phyloP scores from a whole-genome alignment of 2,329 filamentous ascomycete genomes.

The Leptosphaerulina australis region DNA sequence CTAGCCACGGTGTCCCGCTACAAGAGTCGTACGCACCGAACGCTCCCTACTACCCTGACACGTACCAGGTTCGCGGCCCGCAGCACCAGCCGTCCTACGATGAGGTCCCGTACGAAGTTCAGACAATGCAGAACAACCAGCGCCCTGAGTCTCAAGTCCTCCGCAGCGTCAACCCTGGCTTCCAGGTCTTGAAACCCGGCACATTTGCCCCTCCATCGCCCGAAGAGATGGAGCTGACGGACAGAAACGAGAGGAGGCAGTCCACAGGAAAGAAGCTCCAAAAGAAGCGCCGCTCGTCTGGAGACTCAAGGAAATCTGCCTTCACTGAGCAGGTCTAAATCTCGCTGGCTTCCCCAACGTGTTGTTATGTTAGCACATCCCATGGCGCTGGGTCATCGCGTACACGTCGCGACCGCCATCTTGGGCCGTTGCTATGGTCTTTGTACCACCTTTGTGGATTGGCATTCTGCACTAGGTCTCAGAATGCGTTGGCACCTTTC shows the following conservation, averaged over 20 bases:
- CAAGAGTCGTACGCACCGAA: slow-evolving; percentile 47
- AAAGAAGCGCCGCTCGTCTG: slow-evolving; percentile 50
- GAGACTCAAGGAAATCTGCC: slow-evolving; percentile 40
- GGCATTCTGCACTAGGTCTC: slow-evolving; percentile 24
- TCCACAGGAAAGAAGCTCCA: slow-evolving; percentile 48
- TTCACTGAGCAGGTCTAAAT: slow-evolving; percentile 47
- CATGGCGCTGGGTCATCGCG: slow-evolving; percentile 23
- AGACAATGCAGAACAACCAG: slow-evolving; percentile 36
- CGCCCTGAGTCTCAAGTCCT: slow-evolving; percentile 43
- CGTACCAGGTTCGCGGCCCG: slow-evolving; percentile 47
- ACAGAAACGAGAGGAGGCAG: slow-evolving; percentile 39
- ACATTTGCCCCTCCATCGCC: slow-evolving; percentile 45
- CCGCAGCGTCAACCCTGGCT: slow-evolving; percentile 52
- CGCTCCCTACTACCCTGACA: slow-evolving; percentile 41
- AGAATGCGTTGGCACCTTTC: slow-evolving; percentile 24
- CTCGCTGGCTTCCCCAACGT: slow-evolving; percentile 25
- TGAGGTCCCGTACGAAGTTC: slow-evolving; percentile 38
- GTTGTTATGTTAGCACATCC: slow-evolving; percentile 22
- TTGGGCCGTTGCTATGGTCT: slow-evolving; percentile 27
- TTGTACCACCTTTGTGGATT: slow-evolving; percentile 32
- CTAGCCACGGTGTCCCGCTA: slow-evolving; percentile 43
- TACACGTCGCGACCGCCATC: slow-evolving; percentile 27
- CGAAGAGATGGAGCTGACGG: slow-evolving; percentile 35
- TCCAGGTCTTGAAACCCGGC: slow-evolving; percentile 49
- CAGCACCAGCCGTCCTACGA: slow-evolving; percentile 46